Base-by-base conservation (phyloP, 148 eudicot species). In the Chenopodium formosanum region DNA sequence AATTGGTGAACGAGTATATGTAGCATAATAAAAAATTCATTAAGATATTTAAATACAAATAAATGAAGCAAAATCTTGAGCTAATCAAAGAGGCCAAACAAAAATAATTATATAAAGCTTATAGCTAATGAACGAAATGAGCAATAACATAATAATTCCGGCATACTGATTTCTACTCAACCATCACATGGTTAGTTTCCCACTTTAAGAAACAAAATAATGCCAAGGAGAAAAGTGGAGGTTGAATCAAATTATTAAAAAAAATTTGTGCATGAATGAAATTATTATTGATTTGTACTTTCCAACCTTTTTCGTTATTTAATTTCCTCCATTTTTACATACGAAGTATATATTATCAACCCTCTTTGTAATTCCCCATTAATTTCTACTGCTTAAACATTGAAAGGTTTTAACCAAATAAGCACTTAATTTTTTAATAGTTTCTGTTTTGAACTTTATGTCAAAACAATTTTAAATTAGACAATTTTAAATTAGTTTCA, bases 121-220 rank as follows among this genome's bases (percentile, higher is more conserved):
- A 8, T 79, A 32, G 66, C 74, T 4, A 31, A 31, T 29, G 7
- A 80, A 62, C 10, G 19, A 19, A 53, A 52, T 12, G 50, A 56
- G 29, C 32, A 34, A 64, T 76, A 40, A 23, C 81, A 67, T 58
- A 46, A 79, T 83, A 66, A 78, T 83, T 74, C 46, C 58, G 29
- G 58, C 82, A 37, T 19, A 65, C 74, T 78, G 78, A 83, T 83
- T 56, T 56, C 60, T 56, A 69, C 65, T 76, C 79, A 69, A 75
- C 47, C 34, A 50, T 79, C 86, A 83, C 86, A 83, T 83, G 86
- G 80, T 75, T 79, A 68, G 86, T 70, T 83, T 78, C 80, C 86
- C 80, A 83, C 86, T 83, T 69, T 75, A 9, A 68, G 64, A 20
- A 83, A 83, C 86, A 53, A 79, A 83, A 83, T 83, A 83, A 83